Percentiles rank a stretch among this genome's conserved stretches.
Conservation (phyloP, 2,329 filamentous ascomycete species). For the Colletotrichum sp. region DNA sequence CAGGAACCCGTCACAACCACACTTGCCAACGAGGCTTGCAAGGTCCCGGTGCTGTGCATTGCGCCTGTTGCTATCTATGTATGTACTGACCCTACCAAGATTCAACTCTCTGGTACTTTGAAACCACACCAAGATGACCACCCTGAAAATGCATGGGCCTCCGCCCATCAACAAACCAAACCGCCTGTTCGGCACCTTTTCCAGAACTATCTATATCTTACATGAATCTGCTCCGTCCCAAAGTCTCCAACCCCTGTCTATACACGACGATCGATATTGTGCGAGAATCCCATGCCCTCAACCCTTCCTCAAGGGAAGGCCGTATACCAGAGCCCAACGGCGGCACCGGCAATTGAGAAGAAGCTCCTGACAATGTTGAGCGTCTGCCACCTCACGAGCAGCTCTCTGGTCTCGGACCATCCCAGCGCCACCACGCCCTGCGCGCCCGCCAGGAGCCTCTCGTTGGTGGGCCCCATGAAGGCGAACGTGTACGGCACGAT, state of each 20-base stretch:
- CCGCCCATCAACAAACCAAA: not conserved
- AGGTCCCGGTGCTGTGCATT: constrained; percentile 3
- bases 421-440: constrained; percentile 6
- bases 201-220: not conserved
- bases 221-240: constrained; percentile 1
- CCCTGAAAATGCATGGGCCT: not conserved
- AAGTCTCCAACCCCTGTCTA: not conserved
- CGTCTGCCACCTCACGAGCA: constrained; percentile 19
- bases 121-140: not conserved
- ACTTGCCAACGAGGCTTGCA: constrained; percentile 3
- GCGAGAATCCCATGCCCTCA: not conserved
- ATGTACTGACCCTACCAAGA: not conserved
- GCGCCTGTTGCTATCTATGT: not conserved
- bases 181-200: not conserved
- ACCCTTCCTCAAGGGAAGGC: not conserved
- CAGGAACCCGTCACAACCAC: not conserved
- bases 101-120: not conserved
- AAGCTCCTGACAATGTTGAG: constrained; percentile 18
- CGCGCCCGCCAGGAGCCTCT: constrained; percentile 28
- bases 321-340: constrained; percentile 11
- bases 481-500: constrained; percentile 46
- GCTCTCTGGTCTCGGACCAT: constrained; percentile 1
- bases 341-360: constrained; percentile 8
- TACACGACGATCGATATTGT: not conserved
- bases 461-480: constrained; percentile 42